These are phyloP conservation scores for Atkinsonella hypoxylon DNA, from an alignment of 2,329 filamentous ascomycete genomes.

Conservation along the genomic window DNA sequence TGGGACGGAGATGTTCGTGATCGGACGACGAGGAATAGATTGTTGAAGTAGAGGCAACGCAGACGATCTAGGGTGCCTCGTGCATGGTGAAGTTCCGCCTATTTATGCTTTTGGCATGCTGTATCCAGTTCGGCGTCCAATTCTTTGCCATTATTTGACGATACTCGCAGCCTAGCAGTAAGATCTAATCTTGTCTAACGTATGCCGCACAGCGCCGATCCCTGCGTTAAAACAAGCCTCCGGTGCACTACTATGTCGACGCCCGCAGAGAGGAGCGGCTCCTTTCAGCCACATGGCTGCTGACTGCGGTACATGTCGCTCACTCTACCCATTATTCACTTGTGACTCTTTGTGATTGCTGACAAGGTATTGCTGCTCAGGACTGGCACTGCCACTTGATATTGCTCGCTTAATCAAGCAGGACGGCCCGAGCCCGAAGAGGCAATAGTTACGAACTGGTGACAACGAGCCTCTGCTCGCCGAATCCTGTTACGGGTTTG, in stretches of 20 bases:
- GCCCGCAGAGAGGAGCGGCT: not conserved
- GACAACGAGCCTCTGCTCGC: not conserved
- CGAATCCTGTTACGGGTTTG: not conserved
- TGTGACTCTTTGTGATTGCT: too few species aligned
- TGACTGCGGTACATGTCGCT: too few species aligned
- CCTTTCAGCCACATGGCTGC: too few species aligned
- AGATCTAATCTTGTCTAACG: not conserved
- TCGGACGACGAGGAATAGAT: not conserved
- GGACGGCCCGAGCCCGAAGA: not conserved
- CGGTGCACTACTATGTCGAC: not conserved
- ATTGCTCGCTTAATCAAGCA: not conserved
- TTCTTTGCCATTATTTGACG: not conserved
- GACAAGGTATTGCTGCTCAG: too few species aligned
- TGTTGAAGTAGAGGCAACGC: too few species aligned
- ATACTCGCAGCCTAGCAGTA: not conserved
- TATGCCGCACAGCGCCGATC: too few species aligned
- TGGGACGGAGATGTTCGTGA: not conserved
- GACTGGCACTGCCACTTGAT: too few species aligned
- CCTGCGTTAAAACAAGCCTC: too few species aligned
- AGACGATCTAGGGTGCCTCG: not conserved
- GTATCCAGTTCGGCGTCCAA: not conserved
- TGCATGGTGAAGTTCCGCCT: not conserved
- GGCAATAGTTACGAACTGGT: not conserved
- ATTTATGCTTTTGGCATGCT: not conserved
- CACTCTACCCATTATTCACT: too few species aligned